phyloP scores from a whole-genome alignment of 83 land plant species.

The Thuja plicata region DNA sequence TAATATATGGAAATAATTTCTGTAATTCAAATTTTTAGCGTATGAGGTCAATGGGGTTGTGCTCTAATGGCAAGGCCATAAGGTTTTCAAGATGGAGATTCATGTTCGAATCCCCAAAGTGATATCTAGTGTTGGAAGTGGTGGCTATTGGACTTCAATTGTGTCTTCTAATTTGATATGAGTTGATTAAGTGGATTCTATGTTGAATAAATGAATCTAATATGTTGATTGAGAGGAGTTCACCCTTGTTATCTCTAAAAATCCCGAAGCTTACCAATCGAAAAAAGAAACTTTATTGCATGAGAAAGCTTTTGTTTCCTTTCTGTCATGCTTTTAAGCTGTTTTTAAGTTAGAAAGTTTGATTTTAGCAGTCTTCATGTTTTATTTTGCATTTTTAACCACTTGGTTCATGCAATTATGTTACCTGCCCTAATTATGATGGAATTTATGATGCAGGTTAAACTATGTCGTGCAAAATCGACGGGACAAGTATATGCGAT shows the following conservation, averaged over 20 bases:
- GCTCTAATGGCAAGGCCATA: no score
- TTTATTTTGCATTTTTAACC: background rate
- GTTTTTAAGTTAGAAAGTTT: background rate
- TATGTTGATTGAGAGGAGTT: no score
- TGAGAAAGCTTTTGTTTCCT: background rate
- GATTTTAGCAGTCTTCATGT: background rate
- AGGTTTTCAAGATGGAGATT: no score
- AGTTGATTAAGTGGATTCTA: no score
- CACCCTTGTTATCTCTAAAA: no score
- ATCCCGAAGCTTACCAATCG: no score
- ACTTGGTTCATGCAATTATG: background rate
- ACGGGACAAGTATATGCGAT: constrained; percentile 65
- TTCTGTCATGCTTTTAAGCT: background rate
- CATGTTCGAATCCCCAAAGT: no score
- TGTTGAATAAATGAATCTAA: no score
- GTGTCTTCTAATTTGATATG: no score
- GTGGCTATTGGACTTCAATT: no score
- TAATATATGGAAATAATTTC: background rate
- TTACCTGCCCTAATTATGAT: background rate
- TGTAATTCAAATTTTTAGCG: background rate
- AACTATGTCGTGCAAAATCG: constrained; percentile 53
- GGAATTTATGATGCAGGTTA: constrained; percentile 42
- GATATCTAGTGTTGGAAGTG: no score
- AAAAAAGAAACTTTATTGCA: background rate
- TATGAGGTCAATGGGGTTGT: no score